Conservation (phyloP, 768 basidiomycete genomes). For the Trametes cubensis region DNA sequence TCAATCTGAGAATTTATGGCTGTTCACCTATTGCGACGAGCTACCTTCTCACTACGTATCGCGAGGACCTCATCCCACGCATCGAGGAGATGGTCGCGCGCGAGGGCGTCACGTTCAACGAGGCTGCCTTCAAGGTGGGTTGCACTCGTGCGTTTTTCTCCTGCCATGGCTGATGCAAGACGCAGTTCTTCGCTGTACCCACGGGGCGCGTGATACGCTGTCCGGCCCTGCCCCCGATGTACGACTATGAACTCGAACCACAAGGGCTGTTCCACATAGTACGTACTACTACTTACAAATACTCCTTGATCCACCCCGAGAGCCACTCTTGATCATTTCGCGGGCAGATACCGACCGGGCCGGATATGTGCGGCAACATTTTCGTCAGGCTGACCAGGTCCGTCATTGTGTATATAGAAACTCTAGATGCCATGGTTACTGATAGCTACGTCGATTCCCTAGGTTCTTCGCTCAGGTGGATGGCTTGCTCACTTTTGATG, state of each 20-base stretch:
- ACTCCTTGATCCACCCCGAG: neutral
- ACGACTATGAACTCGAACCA: slow-evolving; percentile 12
- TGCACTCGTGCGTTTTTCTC: neutral
- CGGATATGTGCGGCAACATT: neutral
- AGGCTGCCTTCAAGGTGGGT: neutral
- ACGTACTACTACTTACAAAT: too few species aligned
- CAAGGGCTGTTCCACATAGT: neutral
- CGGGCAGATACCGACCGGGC: neutral
- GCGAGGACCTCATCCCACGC: neutral
- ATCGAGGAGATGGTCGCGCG: neutral
- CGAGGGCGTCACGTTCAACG: slow-evolving; percentile 1
- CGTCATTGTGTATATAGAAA: neutral
- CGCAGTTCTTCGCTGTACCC: neutral
- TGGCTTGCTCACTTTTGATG: slow-evolving; percentile 5
- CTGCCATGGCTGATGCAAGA: too few species aligned
- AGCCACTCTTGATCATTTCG: neutral
- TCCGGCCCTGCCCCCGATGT: slow-evolving; percentile 5
- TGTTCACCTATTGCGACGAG: slow-evolving; percentile 5
- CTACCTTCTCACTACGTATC: neutral
- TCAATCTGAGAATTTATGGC: neutral
- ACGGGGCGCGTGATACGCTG: neutral
- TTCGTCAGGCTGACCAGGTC: neutral
- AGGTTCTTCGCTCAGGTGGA: neutral
- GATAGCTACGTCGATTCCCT: neutral
- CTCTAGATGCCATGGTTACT: neutral